Percentiles rank a stretch among this genome's conserved stretches.
Evolutionary conservation across 176 grass and related monocot genomes (phyloP).

Genomic region (Eragrostis nindensis): DNA sequence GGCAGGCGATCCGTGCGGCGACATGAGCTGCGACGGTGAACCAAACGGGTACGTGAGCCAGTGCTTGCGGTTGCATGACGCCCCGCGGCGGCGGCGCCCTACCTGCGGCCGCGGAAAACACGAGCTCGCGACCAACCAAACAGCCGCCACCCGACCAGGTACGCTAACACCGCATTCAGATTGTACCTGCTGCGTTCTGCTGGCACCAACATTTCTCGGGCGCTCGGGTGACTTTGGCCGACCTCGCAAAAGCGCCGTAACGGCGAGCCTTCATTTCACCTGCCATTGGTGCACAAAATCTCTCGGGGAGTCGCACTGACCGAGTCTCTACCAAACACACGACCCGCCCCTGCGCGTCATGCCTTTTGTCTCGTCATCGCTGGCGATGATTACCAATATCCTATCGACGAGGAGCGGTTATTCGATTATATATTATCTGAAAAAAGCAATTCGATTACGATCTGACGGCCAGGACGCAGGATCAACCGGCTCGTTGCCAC

Average conservation of each 20-base stretch:
- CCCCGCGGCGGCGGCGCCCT: no score
- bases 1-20: neutral
- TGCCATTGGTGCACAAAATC: neutral
- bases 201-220: neutral
- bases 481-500: neutral
- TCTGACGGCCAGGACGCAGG: neutral
- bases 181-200: neutral
- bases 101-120: no score
- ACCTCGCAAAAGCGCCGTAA: neutral
- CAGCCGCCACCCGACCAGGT: neutral
- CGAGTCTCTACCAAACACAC: neutral
- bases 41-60: neutral
- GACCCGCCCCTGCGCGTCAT: neutral
- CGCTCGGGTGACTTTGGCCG: neutral
- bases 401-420: neutral
- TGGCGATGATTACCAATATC: neutral
- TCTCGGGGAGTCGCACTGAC: neutral
- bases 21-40: neutral
- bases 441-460: no score
- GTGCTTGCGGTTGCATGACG: neutral
- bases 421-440: no score
- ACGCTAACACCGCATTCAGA: neutral
- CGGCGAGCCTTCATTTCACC: conserved; percentile 4
- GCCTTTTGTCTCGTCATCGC: neutral
- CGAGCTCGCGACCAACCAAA: neutral